Evolutionary conservation across 805 yeast genomes (phyloP).

Genomic region (Yamadazyma tumulicola): DNA sequence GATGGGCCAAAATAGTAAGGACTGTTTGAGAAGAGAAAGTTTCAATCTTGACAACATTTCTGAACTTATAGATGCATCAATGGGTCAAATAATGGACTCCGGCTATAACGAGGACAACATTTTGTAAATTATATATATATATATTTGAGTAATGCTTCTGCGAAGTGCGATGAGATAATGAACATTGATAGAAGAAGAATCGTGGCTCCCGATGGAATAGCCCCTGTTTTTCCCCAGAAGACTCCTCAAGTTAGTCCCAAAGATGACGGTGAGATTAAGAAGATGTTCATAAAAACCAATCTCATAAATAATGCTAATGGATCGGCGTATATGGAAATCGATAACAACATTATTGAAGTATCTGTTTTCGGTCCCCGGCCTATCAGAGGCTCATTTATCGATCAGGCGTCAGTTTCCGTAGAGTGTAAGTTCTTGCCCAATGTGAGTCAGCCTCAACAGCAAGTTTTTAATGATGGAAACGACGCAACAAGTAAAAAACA

Average conservation of each 20-base stretch:
- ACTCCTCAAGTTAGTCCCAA: not conserved
- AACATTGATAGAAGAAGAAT: slow-evolving; percentile 75
- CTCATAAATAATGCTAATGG: slow-evolving; percentile 73
- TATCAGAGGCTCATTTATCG: slow-evolving; percentile 65
- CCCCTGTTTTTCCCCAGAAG: slow-evolving; percentile 1
- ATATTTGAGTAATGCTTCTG: too few relatives aligned
- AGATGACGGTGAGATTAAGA: slow-evolving; percentile 23
- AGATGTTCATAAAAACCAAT: slow-evolving; percentile 60
- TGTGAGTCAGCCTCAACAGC: slow-evolving; percentile 37
- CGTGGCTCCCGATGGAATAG: slow-evolving; percentile 71
- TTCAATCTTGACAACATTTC: slow-evolving; percentile 6
- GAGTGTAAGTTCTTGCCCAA: slow-evolving; percentile 53
- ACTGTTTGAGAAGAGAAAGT: slow-evolving; percentile 6
- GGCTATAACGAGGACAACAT: too few relatives aligned
- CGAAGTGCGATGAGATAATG: too few relatives aligned
- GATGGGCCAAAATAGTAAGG: slow-evolving; percentile 44
- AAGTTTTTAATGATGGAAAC: slow-evolving; percentile 19
- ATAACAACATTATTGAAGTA: slow-evolving; percentile 57
- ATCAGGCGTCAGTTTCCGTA: slow-evolving; percentile 63
- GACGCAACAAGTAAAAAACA: slow-evolving; percentile 15
- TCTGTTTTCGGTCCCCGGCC: slow-evolving; percentile 91
- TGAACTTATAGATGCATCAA: slow-evolving; percentile 5
- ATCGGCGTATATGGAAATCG: slow-evolving; percentile 73
- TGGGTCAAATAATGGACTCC: too few relatives aligned
- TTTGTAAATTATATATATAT: too few relatives aligned